Base-by-base conservation (phyloP, 768 basidiomycete species). In the Lactarius indigo region DNA sequence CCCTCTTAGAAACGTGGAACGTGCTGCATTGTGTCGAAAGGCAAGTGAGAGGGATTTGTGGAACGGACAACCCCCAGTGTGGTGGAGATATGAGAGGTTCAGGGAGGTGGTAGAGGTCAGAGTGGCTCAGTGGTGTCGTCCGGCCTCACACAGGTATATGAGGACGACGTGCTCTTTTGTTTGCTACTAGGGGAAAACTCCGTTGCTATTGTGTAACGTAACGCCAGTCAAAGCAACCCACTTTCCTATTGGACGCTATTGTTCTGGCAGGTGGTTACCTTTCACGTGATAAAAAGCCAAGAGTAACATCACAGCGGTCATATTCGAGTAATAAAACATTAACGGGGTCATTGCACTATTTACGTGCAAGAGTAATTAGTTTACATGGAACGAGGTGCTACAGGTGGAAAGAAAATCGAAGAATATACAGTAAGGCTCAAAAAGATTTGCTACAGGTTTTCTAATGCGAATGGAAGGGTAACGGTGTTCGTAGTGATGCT, bases 361-460 rank as follows among this genome's bases (percentile, higher is more conserved):
- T 15, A 42, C 61, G 63, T 41, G 44, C 35, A 42, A 57, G 44
- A 10, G 47, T 1, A 57, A 31, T 31, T 61, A 63, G 23, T 57
- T 23, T 63, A 68, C 66, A 70, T 12, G 26, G 23, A 61, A 61
- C 33, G 37, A 44, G 13, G 58, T 59, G 67, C 57, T 58, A 69
- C 68, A 70, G n/a, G 57, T 59, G 57, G 54, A 62, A 39, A 68
- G 35, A 31, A 35, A 26, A 28, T 59, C 41, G 66, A 68, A 66
- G 62, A 42, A 64, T 39, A 30, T 44, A 39, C 37, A 39, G 37
- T 39, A 33, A 41, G 57, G 54, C 44, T 37, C 50, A n/a, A 63
- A n/a, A 44, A 57, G 55, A 35, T 52, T 52, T 68, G 62, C 64
- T 70, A 65, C 69, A 70, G 61, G 33, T 37, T 59, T 28, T 58